Evolutionary conservation across 2,329 filamentous ascomycete genomes (phyloP), one percentile per base, ranked within the genome.

Genomic region (Aspergillus ochraceoroseus): DNA sequence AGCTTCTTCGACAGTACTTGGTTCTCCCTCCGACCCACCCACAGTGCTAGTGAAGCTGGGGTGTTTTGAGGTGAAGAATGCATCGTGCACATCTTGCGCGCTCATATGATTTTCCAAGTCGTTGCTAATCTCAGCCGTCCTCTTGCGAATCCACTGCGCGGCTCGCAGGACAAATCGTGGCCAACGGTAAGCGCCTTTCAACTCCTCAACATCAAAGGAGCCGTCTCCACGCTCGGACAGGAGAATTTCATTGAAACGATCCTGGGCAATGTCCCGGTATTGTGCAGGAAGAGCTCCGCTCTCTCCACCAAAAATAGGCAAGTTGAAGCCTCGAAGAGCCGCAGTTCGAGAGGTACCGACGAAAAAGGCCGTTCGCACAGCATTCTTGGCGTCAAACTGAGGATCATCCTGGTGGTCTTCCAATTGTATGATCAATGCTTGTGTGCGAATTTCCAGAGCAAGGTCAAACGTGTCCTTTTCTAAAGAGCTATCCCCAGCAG

Each of bases 361-460:
- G 32, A 63, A 66, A 37, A 79, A 78, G 0, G 70, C 52, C 0
- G 60, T 53, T 2, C 52, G 46, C 3, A 77, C 42, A 8, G 67
- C 51, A 7, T 55, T 51, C 8, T 67, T 54, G 3, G 71, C 66
- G 44, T 70, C 53, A 32, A 67, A 71, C 6, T 48, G 49, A 2
- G 49, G 44, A 4, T 58, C 50, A 18, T 59, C 41, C 19, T 60
- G 47, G 5, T 59, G 56, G 7, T 54, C 56, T 27, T 64, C 55
- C 3, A 75, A 53, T 4, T 63, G 55, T n/a, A 64, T 46, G 27
- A 79, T 71, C n/a, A 71, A 61, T 7, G 68, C 62, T 46, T 80
- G 77, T 2, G 75, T 79, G 2, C 76, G 70, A 14, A 80, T 63
- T 5, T 75, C 71, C 5, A 80, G 55, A 1, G 67, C 72, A 14